These are phyloP conservation scores for Tranzscheliella williamsii DNA, from an alignment of 1,284 basidiomycete genomes.

Conservation along the genomic window DNA sequence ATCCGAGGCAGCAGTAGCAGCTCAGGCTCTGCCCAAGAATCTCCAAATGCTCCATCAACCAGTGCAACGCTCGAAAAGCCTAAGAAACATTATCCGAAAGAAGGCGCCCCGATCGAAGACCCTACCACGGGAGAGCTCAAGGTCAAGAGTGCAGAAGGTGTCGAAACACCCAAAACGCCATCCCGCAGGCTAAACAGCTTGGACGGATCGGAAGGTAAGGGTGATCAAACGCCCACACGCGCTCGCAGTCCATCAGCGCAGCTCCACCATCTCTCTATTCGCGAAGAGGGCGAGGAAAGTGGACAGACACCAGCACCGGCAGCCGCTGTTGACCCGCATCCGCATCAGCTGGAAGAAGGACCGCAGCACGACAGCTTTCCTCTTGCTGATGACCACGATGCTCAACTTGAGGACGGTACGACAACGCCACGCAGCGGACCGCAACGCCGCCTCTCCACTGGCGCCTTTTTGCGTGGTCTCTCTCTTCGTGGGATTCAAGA, in stretches of 20 bases:
- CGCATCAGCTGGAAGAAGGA: slow-evolving; percentile 31
- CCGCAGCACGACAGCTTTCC: slow-evolving; percentile 34
- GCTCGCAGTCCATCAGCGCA: slow-evolving; percentile 13
- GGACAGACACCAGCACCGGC: no score
- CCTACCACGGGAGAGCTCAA: slow-evolving; percentile 32
- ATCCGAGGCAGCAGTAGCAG: slow-evolving; percentile 26
- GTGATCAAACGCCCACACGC: slow-evolving; percentile 22
- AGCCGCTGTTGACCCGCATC: slow-evolving; percentile 25
- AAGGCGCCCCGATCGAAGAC: slow-evolving; percentile 29
- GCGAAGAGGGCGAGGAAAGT: slow-evolving; percentile 24
- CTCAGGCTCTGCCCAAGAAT: no score
- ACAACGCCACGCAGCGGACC: slow-evolving; percentile 21
- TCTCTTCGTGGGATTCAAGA: slow-evolving; percentile 45
- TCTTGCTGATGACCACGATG: slow-evolving; percentile 36
- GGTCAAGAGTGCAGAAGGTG: slow-evolving; percentile 7
- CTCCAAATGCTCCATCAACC: no score
- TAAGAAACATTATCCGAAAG: slow-evolving; percentile 33
- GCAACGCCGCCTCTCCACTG: slow-evolving; percentile 44
- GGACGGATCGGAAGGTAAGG: not conserved
- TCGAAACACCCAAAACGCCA: slow-evolving; percentile 11
- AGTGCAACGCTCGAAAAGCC: slow-evolving; percentile 6
- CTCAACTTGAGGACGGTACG: slow-evolving; percentile 16
- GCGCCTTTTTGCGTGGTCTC: slow-evolving; percentile 37
- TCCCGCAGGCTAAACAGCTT: not conserved
- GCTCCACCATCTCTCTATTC: slow-evolving; percentile 12